phyloP scores from a whole-genome alignment of 2,329 filamentous ascomycete species.

The Sporothrix globosa region DNA sequence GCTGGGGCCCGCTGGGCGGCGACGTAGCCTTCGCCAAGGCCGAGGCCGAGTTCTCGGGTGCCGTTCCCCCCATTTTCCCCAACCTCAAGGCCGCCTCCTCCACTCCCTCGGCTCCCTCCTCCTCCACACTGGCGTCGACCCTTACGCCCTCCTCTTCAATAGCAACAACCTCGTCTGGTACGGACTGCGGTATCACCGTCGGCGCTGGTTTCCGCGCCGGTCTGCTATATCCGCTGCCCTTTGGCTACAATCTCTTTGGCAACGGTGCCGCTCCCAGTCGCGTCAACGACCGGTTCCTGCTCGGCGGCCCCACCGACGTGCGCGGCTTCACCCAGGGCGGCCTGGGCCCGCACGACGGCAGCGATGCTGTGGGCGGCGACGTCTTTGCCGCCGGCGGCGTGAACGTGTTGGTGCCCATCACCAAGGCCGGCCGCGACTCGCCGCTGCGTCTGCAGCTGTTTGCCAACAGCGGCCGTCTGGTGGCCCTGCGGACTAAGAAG shows the following conservation, averaged over 20 bases:
- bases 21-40: constrained; percentile 94
- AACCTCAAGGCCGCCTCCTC: neutral
- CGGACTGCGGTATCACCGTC: constrained; percentile 71
- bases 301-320: constrained; percentile 92
- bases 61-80: constrained; percentile 72
- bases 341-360: constrained; percentile 82
- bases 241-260: constrained; percentile 57
- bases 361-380: constrained; percentile 87
- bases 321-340: constrained; percentile 90
- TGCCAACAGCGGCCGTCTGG: constrained; percentile 82
- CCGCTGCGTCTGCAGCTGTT: constrained; percentile 88
- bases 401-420: constrained; percentile 82
- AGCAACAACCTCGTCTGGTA: constrained; percentile 44
- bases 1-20: constrained; percentile 78
- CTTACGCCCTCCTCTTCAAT: neutral
- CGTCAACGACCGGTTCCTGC: constrained; percentile 91
- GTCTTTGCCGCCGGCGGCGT: constrained; percentile 87
- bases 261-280: constrained; percentile 68
- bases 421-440: constrained; percentile 77
- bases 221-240: constrained; percentile 77
- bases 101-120: constrained; percentile 8
- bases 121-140: neutral
- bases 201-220: constrained; percentile 81
- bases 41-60: constrained; percentile 80
- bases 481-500: constrained; percentile 68